Conservation (phyloP, 2,329 filamentous ascomycete species). For the Rhynchosporium agropyri region DNA sequence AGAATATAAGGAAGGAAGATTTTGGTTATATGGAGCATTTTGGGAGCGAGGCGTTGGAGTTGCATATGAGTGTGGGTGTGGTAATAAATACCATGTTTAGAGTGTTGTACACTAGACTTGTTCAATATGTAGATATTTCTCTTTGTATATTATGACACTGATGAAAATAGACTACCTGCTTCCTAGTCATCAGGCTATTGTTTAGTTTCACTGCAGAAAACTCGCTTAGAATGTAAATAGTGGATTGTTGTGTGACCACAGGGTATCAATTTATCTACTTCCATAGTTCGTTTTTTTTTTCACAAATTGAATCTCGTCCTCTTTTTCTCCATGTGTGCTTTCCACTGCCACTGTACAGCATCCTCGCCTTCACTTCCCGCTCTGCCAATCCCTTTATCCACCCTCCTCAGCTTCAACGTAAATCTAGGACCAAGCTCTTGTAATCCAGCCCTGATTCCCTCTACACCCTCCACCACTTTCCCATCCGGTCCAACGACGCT, state of each 20-base stretch:
- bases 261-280: conserved; percentile 8
- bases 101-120: neutral
- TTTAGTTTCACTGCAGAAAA: neutral
- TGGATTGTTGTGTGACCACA: neutral
- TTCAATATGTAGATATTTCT: neutral
- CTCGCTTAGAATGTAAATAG: neutral
- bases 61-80: neutral
- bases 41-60: conserved; percentile 12
- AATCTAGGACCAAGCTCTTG: conserved; percentile 87
- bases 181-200: no score
- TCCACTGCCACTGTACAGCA: conserved; percentile 83
- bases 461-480: conserved; percentile 79
- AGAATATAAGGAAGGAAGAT: neutral
- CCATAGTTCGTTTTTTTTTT: conserved; percentile 34
- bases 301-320: conserved; percentile 92
- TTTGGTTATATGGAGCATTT: neutral
- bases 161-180: no score
- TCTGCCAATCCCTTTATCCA: conserved; percentile 83
- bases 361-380: conserved; percentile 60
- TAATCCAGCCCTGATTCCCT: conserved; percentile 81
- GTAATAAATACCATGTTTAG: neutral
- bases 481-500: conserved; percentile 80
- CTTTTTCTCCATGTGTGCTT: conserved; percentile 90
- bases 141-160: neutral
- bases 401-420: conserved; percentile 84